Evolutionary conservation across 371 early-diverging fungal genomes (phyloP).

Genomic region (Saksenaea vasiformis): DNA sequence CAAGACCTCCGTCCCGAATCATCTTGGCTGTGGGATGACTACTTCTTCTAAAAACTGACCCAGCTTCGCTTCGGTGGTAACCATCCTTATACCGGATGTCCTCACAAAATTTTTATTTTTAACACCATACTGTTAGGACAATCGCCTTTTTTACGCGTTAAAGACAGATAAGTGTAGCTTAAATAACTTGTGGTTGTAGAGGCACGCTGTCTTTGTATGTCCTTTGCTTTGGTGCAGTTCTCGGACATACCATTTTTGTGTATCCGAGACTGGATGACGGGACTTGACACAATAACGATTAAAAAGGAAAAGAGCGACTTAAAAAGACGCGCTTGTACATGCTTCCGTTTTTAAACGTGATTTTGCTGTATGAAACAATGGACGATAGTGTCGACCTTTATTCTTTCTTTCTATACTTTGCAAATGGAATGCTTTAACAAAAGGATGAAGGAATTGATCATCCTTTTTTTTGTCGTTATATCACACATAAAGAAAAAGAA

Average conservation of each 20-base stretch:
- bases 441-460: not conserved
- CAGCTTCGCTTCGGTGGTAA: too few species aligned
- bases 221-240: too few species aligned
- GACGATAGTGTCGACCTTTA: not conserved
- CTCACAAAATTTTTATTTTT: too few species aligned
- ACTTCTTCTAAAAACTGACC: too few species aligned
- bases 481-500: not conserved
- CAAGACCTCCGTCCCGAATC: too few species aligned
- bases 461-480: not conserved
- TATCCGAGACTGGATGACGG: not conserved
- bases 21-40: too few species aligned
- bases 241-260: not conserved
- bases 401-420: not conserved
- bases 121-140: too few species aligned
- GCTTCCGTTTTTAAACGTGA: not conserved
- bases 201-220: too few species aligned
- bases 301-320: not conserved
- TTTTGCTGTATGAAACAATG: not conserved
- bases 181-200: too few species aligned
- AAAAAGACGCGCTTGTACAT: not conserved
- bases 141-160: too few species aligned
- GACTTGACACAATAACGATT: not conserved
- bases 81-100: too few species aligned
- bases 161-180: too few species aligned
- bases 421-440: conserved; percentile 1